These are phyloP conservation scores for Suhomyces canberraensis DNA, from an alignment of 805 yeast species.

Conservation along the genomic window DNA sequence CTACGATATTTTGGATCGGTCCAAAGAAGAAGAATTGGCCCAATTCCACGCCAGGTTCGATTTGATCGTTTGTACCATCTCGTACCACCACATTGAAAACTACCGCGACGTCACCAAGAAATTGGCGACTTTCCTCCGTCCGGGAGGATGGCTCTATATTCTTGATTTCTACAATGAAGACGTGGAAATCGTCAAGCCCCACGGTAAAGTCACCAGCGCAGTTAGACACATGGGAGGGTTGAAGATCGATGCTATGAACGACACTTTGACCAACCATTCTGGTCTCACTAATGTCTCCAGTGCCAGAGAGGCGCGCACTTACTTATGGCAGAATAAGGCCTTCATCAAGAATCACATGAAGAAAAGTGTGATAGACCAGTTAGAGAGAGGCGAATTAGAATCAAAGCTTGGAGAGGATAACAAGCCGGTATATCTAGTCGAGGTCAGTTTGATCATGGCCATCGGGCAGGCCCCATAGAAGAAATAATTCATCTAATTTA, in stretches of 20 bases:
- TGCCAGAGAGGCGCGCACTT: slow-evolving; percentile 17
- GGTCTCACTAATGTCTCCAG: slow-evolving; percentile 21
- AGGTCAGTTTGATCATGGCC: slow-evolving; percentile 24
- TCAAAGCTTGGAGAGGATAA: slow-evolving; percentile 7
- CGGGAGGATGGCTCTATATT: slow-evolving; percentile 33
- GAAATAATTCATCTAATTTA: too few relatives aligned
- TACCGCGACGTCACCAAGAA: slow-evolving; percentile 26
- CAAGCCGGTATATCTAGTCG: slow-evolving; percentile 12
- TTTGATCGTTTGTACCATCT: slow-evolving; percentile 31
- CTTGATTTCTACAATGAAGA: slow-evolving; percentile 38
- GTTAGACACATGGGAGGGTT: slow-evolving; percentile 33
- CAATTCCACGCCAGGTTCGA: slow-evolving; percentile 25
- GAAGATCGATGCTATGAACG: slow-evolving; percentile 19
- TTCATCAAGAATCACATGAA: slow-evolving; percentile 26
- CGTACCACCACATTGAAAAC: slow-evolving; percentile 39
- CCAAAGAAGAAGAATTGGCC: slow-evolving; percentile 8
- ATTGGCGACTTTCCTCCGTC: slow-evolving; percentile 29
- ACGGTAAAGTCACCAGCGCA: background rate
- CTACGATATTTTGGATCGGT: slow-evolving; percentile 25
- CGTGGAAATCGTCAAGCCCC: slow-evolving; percentile 5
- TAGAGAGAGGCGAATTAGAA: slow-evolving; percentile 15
- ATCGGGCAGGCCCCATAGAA: slow-evolving; percentile 19
- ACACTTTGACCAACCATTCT: slow-evolving; percentile 18
- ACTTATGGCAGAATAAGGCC: slow-evolving; percentile 21
- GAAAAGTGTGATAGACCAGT: slow-evolving; percentile 9